phyloP scores from a whole-genome alignment of 2,329 filamentous ascomycete genomes.

The Pseudogymnoascus sp. region DNA sequence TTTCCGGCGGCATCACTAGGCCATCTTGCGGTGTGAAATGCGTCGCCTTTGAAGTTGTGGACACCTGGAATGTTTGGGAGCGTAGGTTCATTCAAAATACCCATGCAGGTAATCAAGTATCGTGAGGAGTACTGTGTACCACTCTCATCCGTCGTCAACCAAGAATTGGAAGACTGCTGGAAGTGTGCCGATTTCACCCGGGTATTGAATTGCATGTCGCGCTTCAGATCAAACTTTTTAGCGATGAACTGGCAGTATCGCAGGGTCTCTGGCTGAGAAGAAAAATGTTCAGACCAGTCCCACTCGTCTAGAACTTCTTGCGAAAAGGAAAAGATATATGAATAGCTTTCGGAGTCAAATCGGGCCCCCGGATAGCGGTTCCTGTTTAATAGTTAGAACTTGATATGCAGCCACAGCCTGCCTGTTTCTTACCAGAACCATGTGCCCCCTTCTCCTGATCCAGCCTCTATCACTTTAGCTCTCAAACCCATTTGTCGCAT shows the following conservation, averaged over 20 bases:
- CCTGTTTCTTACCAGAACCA: constrained; percentile 34
- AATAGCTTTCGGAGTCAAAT: constrained; percentile 40
- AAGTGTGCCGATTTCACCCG: constrained; percentile 33
- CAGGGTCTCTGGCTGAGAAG: constrained; percentile 34
- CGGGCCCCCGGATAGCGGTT: constrained; percentile 39
- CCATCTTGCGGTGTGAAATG: constrained; percentile 11
- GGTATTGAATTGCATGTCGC: constrained; percentile 34
- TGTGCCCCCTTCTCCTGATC: constrained; percentile 37
- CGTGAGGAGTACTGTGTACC: constrained; percentile 10
- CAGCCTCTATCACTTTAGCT: constrained; percentile 35
- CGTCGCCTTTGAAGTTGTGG: constrained; percentile 11
- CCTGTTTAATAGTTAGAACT: background rate
- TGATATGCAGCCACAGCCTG: background rate
- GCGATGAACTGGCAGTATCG: constrained; percentile 41
- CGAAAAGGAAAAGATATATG: constrained; percentile 31
- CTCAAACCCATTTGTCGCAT: constrained; percentile 34
- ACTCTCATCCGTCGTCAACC: constrained; percentile 29
- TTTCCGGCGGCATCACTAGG: constrained; percentile 10
- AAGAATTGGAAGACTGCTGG: constrained; percentile 32
- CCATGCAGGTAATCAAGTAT: constrained; percentile 12
- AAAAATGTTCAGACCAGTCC: constrained; percentile 36
- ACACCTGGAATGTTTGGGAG: constrained; percentile 11
- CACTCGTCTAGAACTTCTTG: constrained; percentile 37
- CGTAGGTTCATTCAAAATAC: constrained; percentile 8
- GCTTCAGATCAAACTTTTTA: constrained; percentile 35